phyloP scores from a whole-genome alignment of 805 yeast genomes.

The Kluyveromyces siamensis region DNA sequence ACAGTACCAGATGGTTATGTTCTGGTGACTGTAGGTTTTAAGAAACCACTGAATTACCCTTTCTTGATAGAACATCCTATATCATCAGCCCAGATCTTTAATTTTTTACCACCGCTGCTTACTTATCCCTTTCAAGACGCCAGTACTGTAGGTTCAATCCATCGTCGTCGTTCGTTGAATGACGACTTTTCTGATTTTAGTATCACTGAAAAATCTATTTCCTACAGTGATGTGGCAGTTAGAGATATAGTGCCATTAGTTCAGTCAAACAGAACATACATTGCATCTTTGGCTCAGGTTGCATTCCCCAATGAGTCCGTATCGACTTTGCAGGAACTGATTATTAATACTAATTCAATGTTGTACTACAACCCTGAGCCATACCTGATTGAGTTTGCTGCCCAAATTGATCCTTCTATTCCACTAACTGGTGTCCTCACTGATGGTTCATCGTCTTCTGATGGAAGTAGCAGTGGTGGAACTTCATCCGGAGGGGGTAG shows the following conservation, averaged over 20 bases:
- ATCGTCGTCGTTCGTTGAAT: neutral
- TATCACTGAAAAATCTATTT: neutral
- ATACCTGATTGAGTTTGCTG: conserved; percentile 50
- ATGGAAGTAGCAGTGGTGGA: conserved; percentile 31
- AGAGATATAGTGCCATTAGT: conserved; percentile 67
- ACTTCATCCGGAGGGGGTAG: conserved; percentile 12
- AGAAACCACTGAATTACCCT: conserved; percentile 67
- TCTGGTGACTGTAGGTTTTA: conserved; percentile 35
- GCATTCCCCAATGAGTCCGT: conserved; percentile 59
- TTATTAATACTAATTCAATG: conserved; percentile 44
- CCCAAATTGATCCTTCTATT: conserved; percentile 48
- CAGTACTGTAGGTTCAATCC: neutral
- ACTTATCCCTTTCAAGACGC: conserved; percentile 44
- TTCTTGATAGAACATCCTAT: conserved; percentile 74
- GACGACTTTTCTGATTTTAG: neutral
- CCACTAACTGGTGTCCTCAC: conserved; percentile 17
- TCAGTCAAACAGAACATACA: conserved; percentile 46
- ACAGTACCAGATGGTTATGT: conserved; percentile 18
- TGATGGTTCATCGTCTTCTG: conserved; percentile 5
- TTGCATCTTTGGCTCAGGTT: conserved; percentile 79
- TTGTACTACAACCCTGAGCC: conserved; percentile 54
- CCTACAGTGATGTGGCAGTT: conserved; percentile 37
- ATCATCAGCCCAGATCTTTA: conserved; percentile 62
- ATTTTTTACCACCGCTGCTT: conserved; percentile 64
- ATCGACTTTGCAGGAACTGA: conserved; percentile 37